phyloP scores from a whole-genome alignment of 495 filamentous ascomycete species.

The Lineolata rhizophorae region DNA sequence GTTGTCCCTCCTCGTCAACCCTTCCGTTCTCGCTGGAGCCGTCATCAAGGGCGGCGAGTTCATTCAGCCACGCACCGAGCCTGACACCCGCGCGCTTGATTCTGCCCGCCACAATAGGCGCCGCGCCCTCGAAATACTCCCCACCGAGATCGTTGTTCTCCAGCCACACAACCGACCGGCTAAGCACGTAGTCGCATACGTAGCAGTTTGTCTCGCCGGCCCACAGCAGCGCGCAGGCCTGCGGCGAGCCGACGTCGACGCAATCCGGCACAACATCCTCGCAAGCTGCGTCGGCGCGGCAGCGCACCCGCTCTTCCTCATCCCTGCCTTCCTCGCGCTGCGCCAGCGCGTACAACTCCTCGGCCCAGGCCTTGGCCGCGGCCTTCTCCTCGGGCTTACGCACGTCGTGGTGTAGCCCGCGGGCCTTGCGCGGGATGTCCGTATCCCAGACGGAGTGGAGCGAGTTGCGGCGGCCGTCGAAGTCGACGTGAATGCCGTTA shows the following conservation, averaged over 20 bases:
- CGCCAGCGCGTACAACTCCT: neutral
- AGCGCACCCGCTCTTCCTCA: no score
- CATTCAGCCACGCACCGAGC: neutral
- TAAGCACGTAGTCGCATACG: slow-evolving; percentile 1
- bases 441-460: slow-evolving; percentile 6
- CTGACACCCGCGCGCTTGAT: neutral
- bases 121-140: slow-evolving; percentile 4
- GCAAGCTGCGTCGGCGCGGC: no score
- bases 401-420: neutral
- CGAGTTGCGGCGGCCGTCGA: slow-evolving; percentile 1
- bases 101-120: slow-evolving; percentile 1
- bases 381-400: neutral
- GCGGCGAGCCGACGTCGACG: neutral
- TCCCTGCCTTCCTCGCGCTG: neutral
- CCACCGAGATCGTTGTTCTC: slow-evolving; percentile 2
- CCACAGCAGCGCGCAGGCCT: slow-evolving; percentile 1
- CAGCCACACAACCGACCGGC: neutral
- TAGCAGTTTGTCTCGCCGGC: slow-evolving; percentile 1
- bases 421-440: neutral
- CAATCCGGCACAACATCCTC: no score
- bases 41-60: neutral
- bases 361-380: neutral
- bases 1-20: no score
- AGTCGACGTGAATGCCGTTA: slow-evolving; percentile 4
- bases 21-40: no score